Evolutionary conservation across 495 filamentous ascomycete species (phyloP).

Genomic region (Aspergillus haitiensis): DNA sequence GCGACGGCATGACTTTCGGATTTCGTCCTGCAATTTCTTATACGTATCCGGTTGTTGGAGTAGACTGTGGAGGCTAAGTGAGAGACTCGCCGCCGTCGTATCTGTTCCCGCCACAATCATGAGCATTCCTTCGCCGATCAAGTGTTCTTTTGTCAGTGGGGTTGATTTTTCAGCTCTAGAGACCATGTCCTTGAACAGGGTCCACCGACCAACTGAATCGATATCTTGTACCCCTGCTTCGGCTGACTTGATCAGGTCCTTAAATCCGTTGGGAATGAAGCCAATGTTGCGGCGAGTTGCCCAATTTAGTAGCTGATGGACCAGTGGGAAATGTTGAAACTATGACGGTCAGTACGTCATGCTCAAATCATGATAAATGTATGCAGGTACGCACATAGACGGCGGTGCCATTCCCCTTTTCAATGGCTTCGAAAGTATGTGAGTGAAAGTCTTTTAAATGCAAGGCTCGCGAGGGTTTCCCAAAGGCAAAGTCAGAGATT

Average conservation of each 20-base stretch:
- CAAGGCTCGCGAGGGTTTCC: not conserved
- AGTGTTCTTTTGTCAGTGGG: slow-evolving; percentile 53
- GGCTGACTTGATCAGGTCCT: not conserved
- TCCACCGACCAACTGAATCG: not conserved
- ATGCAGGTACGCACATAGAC: not conserved
- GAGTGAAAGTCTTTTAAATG: not conserved
- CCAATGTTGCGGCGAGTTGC: not conserved
- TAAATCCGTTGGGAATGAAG: not conserved
- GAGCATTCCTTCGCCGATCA: slow-evolving; percentile 58
- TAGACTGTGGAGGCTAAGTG: slow-evolving; percentile 53
- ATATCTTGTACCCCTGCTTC: not conserved
- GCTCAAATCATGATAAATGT: not conserved
- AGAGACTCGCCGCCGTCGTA: slow-evolving; percentile 21
- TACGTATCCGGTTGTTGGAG: slow-evolving; percentile 37
- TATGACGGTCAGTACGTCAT: not conserved
- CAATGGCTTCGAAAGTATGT: not conserved
- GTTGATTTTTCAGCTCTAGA: slow-evolving; percentile 13
- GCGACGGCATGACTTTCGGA: slow-evolving; percentile 40
- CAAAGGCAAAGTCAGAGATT: slow-evolving; percentile 3
- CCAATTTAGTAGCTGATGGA: not conserved
- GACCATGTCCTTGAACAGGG: slow-evolving; percentile 6
- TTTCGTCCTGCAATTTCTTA: slow-evolving; percentile 36
- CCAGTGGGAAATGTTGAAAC: slow-evolving; percentile 4
- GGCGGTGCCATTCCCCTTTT: not conserved
- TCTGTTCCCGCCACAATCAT: slow-evolving; percentile 30